Percentiles rank a stretch among this genome's conserved stretches.
phyloP scores from a whole-genome alignment of 192 early-diverging fungal genomes.

The Geranomyces michiganensis region DNA sequence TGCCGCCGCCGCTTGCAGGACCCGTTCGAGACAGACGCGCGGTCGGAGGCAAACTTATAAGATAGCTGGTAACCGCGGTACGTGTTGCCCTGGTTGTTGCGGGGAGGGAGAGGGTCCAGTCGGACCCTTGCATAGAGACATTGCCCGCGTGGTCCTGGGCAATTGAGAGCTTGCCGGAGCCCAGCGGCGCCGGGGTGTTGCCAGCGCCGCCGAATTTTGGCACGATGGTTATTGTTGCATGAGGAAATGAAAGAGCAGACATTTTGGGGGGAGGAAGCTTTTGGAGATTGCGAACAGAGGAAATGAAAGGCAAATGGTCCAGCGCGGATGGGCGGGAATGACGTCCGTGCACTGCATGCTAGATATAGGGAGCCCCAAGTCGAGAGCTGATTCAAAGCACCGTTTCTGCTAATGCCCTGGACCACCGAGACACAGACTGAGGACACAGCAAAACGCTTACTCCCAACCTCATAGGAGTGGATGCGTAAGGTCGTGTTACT shows the following conservation, averaged over 20 bases:
- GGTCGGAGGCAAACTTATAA: slow-evolving; percentile 10
- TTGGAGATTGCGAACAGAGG: background rate
- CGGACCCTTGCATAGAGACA: background rate
- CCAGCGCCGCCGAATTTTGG: slow-evolving; percentile 1
- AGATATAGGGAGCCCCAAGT: too few relatives aligned
- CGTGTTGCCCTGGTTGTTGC: background rate
- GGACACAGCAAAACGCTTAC: too few relatives aligned
- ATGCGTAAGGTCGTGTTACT: too few relatives aligned
- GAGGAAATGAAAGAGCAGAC: slow-evolving; percentile 7
- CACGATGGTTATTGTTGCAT: slow-evolving; percentile 10
- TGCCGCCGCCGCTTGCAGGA: background rate
- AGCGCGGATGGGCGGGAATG: too few relatives aligned
- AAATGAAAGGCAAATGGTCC: background rate
- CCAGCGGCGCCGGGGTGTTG: background rate
- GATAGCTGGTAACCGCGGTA: background rate
- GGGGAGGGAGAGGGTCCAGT: slow-evolving; percentile 16
- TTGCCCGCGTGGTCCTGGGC: background rate
- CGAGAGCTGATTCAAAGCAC: too few relatives aligned
- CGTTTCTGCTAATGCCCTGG: too few relatives aligned
- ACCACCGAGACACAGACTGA: too few relatives aligned
- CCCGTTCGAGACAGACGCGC: background rate
- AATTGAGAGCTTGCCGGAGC: background rate
- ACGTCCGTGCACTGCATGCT: too few relatives aligned
- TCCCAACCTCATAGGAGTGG: too few relatives aligned
- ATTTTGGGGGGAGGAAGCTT: background rate